Percentiles rank a stretch among this genome's conserved stretches.
phyloP scores from a whole-genome alignment of 805 yeast genomes.

The Metschnikowia colocasiae region DNA sequence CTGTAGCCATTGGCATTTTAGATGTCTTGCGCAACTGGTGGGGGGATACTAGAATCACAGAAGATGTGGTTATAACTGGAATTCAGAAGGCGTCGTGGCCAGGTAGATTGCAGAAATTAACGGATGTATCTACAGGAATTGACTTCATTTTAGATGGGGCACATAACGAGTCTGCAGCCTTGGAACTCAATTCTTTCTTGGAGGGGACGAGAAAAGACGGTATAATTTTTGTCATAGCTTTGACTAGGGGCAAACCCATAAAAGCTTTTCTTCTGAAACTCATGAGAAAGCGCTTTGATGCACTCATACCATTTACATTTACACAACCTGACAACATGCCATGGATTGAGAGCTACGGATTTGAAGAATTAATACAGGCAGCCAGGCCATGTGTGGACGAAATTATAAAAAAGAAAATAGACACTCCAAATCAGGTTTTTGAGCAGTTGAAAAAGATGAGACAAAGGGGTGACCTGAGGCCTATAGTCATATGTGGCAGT shows the following conservation, averaged over 20 bases:
- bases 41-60: slow-evolving; percentile 27
- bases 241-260: slow-evolving; percentile 70
- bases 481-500: slow-evolving; percentile 40
- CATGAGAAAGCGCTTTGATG: slow-evolving; percentile 45
- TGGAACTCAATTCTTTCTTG: slow-evolving; percentile 60
- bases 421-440: slow-evolving; percentile 5
- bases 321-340: slow-evolving; percentile 86
- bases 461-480: slow-evolving; percentile 23
- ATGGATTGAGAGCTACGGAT: slow-evolving; percentile 63
- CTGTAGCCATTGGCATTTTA: slow-evolving; percentile 60
- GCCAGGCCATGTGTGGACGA: slow-evolving; percentile 25
- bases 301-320: slow-evolving; percentile 60
- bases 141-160: slow-evolving; percentile 80
- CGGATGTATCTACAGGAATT: slow-evolving; percentile 20
- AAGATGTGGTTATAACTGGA: slow-evolving; percentile 45
- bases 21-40: slow-evolving; percentile 28
- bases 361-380: slow-evolving; percentile 26
- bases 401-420: slow-evolving; percentile 4
- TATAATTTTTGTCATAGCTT: slow-evolving; percentile 62
- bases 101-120: slow-evolving; percentile 66
- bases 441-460: slow-evolving; percentile 10
- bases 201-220: slow-evolving; percentile 24
- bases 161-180: slow-evolving; percentile 83
- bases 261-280: slow-evolving; percentile 49
- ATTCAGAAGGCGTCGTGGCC: slow-evolving; percentile 68